Base-by-base conservation (phyloP, 306 rosid species). In the Quercus ilex region DNA sequence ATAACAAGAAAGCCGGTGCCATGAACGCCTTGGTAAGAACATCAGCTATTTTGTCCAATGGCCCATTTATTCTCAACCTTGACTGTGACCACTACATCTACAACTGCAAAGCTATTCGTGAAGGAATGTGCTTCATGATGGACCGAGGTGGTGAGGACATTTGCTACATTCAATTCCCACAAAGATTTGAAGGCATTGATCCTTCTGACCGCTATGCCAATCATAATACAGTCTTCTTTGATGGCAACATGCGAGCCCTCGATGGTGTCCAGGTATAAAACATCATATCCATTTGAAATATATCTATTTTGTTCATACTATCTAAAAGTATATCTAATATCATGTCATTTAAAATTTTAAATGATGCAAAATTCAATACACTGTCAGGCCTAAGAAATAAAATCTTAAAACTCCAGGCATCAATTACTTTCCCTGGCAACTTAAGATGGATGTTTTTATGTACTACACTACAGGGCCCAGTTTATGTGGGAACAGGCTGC, bases 1-100 rank as follows among this genome's bases (percentile, higher is more conserved):
- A 94, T 56, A 93, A 94, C 90, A 94, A 94, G 84, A 94, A 94
- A 85, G 97, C 99, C 0, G 97, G 99, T 10, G 97, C 99, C 86
- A 94, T 94, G 97, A 94, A 94, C 71, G 97, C 99, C 21, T 80
- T 90, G 78, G 99, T 91, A 72, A 76, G 92, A 67, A 76, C 83
- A 26, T 94, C 97, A 3, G 99, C 97, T 21, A 80, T 94, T 52
- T 88, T 94, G 60, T 91, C 99, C 67, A 92, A 94, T 76, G 97
- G 97, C 56, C 92, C 99, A 51, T 94, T 92, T 86, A 92, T 92
- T 82, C 90, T 92, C 87, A 94, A 94, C 82, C 91, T 94, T 67
- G 97, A 91, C 64, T 94, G 97, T 78, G 97, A 94, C 53, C 95
- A 92, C 87, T 94, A 91, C 85, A 69, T 94, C 81, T 83, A 91